Base-by-base conservation (phyloP, 371 early-diverging fungal genomes). In the Sporodiniella umbellata region DNA sequence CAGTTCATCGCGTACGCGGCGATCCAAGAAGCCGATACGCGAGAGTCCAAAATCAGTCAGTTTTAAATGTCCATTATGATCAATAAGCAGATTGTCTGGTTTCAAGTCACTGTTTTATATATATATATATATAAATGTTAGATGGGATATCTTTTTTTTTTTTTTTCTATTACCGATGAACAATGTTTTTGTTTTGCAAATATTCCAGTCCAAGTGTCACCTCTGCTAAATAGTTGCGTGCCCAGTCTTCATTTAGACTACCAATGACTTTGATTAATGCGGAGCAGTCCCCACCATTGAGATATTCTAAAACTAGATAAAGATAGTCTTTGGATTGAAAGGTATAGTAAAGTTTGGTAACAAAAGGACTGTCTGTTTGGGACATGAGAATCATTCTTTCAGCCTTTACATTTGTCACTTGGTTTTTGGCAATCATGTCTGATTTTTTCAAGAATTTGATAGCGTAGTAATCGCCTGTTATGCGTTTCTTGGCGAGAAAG, bases 211-310 rank as follows among this genome's bases (percentile, higher is more conserved):
- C 98, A 24, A 94, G 73, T 3, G 93, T 89, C 5, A 98, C 94
- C 66, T 99, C 97, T 3, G 94, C 90, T 39, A 93, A 73, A 60
- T 97, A 99, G 62, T 91, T 93, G 47, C 85, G 82, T 0, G 95
- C 91, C 87, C 93, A 92, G 46, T 90, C 88, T 55, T 91, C 91
- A n/a, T 92, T 87, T 46, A 98, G 73, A 33, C 77, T 80, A 8
- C 94, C 93, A 15, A 95, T 72, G 0, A 81, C 83, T 66, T 96
- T 95, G 51, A 96, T 75, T 21, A 98, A 68, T 0, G 96, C 87
- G 10, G 93, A 93, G 47, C 94, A 93, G 63, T 98, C 98, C 2
- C 98, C 98, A 22, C 98, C 98, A 60, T 93, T 94, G 44, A 96
- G 66, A 62, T 96, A 98, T 60, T 96, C 97, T 86, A 98, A 87